Conservation (phyloP, 2,329 filamentous ascomycete species). For the Cladosporium oxysporum region DNA sequence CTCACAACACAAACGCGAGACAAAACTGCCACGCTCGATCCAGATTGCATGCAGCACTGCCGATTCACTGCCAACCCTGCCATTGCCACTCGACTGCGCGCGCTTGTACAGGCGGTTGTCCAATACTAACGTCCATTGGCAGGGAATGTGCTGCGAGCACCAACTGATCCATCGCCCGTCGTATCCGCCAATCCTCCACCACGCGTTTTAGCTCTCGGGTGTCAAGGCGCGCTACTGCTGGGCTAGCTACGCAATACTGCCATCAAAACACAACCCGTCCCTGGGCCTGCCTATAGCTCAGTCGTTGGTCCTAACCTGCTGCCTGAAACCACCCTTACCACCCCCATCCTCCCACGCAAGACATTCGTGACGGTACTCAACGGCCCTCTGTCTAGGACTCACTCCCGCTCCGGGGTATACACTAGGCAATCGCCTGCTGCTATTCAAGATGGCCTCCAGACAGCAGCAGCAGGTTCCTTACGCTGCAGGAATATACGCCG, state of each 20-base stretch:
- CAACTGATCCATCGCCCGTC: not conserved
- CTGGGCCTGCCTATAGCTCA: conserved; percentile 11
- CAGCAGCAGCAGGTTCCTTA: conserved; percentile 52
- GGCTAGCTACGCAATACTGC: conserved; percentile 11
- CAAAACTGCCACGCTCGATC: not conserved
- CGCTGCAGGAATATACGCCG: conserved; percentile 89
- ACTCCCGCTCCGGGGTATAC: conserved; percentile 16
- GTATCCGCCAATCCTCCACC: conserved; percentile 6
- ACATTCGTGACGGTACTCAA: not conserved
- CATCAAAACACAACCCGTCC: conserved; percentile 15
- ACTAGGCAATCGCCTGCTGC: conserved; percentile 14
- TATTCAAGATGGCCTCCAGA: conserved; percentile 38
- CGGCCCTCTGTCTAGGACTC: conserved; percentile 10
- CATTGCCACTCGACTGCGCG: not conserved
- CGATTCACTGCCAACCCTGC: conserved; percentile 10
- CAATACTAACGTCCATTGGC: conserved; percentile 2
- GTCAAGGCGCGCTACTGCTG: conserved; percentile 10
- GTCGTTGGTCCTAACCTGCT: conserved; percentile 3
- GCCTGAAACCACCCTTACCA: conserved; percentile 14
- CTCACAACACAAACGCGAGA: not conserved
- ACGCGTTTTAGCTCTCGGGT: conserved; percentile 13
- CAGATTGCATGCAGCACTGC: conserved; percentile 15
- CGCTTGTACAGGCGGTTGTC: not conserved
- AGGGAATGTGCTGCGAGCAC: not conserved
- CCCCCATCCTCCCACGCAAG: not conserved